phyloP scores from a whole-genome alignment of 371 early-diverging fungal species.

The Rhizopus microsporus region DNA sequence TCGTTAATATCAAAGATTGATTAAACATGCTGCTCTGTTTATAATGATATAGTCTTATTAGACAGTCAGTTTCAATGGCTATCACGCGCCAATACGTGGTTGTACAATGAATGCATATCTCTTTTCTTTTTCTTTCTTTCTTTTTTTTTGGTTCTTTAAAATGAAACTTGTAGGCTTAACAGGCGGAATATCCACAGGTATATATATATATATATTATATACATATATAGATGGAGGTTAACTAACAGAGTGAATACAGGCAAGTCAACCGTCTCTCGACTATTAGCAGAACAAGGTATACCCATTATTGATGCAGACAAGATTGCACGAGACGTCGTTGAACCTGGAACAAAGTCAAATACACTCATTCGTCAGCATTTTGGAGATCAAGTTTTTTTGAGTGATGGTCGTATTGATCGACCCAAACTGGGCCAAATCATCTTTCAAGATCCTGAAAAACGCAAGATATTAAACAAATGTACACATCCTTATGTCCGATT shows the following conservation, averaged over 20 bases:
- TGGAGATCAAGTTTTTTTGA: slow-evolving; percentile 67
- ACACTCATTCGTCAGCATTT: slow-evolving; percentile 73
- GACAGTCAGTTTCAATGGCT: no score
- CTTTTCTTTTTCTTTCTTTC: slow-evolving; percentile 1
- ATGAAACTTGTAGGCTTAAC: slow-evolving; percentile 92
- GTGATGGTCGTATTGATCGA: slow-evolving; percentile 67
- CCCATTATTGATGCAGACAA: slow-evolving; percentile 94
- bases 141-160: slow-evolving; percentile 1
- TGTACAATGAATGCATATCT: no score
- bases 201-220: no score
- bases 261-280: slow-evolving; percentile 82
- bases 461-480: slow-evolving; percentile 75
- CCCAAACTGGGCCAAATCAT: slow-evolving; percentile 79
- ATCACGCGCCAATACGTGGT: no score
- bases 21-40: no score
- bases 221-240: not conserved
- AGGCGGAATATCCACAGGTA: slow-evolving; percentile 93
- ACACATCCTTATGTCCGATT: slow-evolving; percentile 87
- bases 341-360: slow-evolving; percentile 75
- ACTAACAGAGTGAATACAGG: slow-evolving; percentile 28
- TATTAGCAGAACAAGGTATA: slow-evolving; percentile 54
- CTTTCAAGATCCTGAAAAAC: slow-evolving; percentile 71
- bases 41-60: no score
- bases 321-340: slow-evolving; percentile 87
- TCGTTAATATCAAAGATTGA: no score